These are phyloP conservation scores for Cryptococcus sp. DNA, from an alignment of 1,284 basidiomycete species.

Conservation along the genomic window DNA sequence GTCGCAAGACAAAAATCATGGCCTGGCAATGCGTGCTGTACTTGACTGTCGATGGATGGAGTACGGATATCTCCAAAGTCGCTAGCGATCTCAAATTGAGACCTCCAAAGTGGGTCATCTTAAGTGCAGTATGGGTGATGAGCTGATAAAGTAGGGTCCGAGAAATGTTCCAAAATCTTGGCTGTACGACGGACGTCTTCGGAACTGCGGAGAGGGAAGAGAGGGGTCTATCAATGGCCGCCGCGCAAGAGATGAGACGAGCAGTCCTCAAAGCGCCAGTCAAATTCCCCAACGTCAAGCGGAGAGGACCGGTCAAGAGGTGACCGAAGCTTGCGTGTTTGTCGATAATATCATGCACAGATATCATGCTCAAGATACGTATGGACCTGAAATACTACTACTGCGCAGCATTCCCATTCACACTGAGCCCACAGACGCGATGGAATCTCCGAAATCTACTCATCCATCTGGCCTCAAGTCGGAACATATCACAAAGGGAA, in stretches of 20 bases:
- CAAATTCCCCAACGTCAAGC: conserved; percentile 63
- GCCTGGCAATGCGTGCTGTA: conserved; percentile 75
- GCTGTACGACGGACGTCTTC: conserved; percentile 65
- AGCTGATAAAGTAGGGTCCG: conserved; percentile 29
- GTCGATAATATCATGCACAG: too few relatives aligned
- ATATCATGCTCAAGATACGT: too few relatives aligned
- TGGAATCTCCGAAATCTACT: too few relatives aligned
- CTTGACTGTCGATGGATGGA: conserved; percentile 70
- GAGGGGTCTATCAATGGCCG: conserved; percentile 57
- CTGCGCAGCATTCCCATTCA: too few relatives aligned
- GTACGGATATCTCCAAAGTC: conserved; percentile 62
- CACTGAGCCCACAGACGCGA: too few relatives aligned
- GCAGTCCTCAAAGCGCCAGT: conserved; percentile 70
- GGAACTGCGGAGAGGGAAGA: conserved; percentile 61
- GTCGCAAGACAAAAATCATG: conserved; percentile 65
- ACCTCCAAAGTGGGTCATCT: conserved; percentile 56
- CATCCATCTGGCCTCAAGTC: too few relatives aligned
- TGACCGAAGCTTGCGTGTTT: conserved; percentile 9
- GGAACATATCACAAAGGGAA: too few relatives aligned
- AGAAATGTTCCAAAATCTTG: conserved; percentile 50
- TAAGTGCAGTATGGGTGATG: background rate
- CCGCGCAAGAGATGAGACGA: conserved; percentile 59
- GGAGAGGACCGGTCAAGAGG: conserved; percentile 43
- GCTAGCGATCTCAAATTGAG: conserved; percentile 68
- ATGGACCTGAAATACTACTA: too few relatives aligned